Percentiles rank a stretch among this genome's conserved stretches.
phyloP scores from a whole-genome alignment of 176 grass and related monocot genomes.

The Cocos nucifera region DNA sequence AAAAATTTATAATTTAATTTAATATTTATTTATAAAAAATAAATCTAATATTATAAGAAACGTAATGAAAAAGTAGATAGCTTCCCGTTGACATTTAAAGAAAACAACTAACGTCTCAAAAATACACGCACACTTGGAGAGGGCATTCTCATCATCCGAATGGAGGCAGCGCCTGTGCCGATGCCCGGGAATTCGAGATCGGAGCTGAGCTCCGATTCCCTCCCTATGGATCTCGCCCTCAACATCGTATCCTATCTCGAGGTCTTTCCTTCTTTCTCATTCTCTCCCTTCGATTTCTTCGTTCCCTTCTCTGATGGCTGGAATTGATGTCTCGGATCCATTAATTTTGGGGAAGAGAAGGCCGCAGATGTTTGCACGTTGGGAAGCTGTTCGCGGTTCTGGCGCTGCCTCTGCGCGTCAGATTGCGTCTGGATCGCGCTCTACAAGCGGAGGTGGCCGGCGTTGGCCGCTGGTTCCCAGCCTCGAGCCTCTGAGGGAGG shows the following conservation, averaged over 20 bases:
- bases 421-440: conserved; percentile 55
- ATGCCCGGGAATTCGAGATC: too few species aligned
- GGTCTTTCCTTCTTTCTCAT: conserved; percentile 8
- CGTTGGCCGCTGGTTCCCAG: background rate
- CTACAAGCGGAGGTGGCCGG: conserved; percentile 51
- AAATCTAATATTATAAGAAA: too few species aligned
- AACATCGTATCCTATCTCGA: conserved; percentile 37
- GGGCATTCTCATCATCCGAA: too few species aligned
- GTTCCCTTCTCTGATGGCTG: conserved; percentile 4
- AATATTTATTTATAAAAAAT: too few species aligned
- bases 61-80: too few species aligned
- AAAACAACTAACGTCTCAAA: too few species aligned
- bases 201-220: conserved; percentile 18
- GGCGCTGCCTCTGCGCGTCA: conserved; percentile 39
- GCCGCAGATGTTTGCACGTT: conserved; percentile 53
- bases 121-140: too few species aligned
- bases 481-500: background rate
- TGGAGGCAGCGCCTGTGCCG: too few species aligned
- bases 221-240: conserved; percentile 40
- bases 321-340: background rate
- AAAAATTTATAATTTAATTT: too few species aligned
- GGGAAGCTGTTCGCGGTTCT: conserved; percentile 44
- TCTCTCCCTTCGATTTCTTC: background rate
- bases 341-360: conserved; percentile 15
- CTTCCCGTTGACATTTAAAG: too few species aligned